phyloP scores from a whole-genome alignment of 2,329 filamentous ascomycete genomes.

The Seiridium unicorne region DNA sequence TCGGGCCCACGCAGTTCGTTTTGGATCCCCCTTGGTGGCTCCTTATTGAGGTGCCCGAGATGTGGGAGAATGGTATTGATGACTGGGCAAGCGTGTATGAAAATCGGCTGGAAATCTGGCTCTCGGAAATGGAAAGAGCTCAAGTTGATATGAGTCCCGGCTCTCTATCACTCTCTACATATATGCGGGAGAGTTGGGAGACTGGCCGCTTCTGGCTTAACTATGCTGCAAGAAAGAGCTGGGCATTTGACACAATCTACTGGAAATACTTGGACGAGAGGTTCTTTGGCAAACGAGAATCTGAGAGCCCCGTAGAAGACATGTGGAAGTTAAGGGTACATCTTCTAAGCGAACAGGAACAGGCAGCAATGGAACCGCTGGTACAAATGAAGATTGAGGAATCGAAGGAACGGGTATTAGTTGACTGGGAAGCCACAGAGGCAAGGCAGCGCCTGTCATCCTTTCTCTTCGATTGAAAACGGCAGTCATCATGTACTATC shows the following conservation, averaged over 20 bases:
- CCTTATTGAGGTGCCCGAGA: slow-evolving; percentile 28
- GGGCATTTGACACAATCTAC: slow-evolving; percentile 34
- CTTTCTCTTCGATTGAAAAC: slow-evolving; percentile 8
- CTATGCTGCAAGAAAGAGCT: slow-evolving; percentile 34
- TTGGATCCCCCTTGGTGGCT: slow-evolving; percentile 38
- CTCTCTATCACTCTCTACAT: slow-evolving; percentile 22
- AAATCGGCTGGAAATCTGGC: slow-evolving; percentile 28
- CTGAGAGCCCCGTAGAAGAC: slow-evolving; percentile 8
- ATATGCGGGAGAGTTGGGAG: slow-evolving; percentile 36
- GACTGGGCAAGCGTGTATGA: slow-evolving; percentile 31
- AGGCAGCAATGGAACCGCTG: slow-evolving; percentile 25
- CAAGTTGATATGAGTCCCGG: slow-evolving; percentile 19
- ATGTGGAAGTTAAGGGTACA: slow-evolving; percentile 27
- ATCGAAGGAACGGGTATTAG: slow-evolving; percentile 18
- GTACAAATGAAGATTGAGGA: slow-evolving; percentile 30
- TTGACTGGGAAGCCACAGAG: slow-evolving; percentile 22
- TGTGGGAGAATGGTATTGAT: slow-evolving; percentile 27
- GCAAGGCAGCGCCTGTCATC: slow-evolving; percentile 15
- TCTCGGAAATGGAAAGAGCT: slow-evolving; percentile 28
- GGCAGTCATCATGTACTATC: neutral
- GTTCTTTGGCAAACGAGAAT: slow-evolving; percentile 28
- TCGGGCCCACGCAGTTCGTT: slow-evolving; percentile 29
- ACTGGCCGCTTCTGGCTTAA: slow-evolving; percentile 29
- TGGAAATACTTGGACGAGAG: slow-evolving; percentile 34
- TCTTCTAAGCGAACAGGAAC: slow-evolving; percentile 23